Percentiles rank a stretch among this genome's conserved stretches.
Evolutionary conservation across 208 protist genomes (phyloP).

Genomic region (Acanthamoeba castellanii): DNA sequence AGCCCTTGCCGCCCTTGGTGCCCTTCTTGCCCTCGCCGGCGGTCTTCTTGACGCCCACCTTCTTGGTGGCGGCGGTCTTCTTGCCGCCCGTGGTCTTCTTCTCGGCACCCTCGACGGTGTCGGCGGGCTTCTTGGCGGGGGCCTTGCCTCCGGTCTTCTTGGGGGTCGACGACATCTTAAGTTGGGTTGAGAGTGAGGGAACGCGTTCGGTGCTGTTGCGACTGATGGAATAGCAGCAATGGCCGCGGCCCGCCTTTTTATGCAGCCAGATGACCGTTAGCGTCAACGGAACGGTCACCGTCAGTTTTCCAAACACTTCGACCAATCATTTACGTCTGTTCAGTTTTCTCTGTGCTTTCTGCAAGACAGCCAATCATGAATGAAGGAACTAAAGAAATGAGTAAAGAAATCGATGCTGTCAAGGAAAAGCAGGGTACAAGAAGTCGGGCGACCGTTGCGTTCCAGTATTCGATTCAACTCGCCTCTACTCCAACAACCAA

Average conservation of each 20-base stretch:
- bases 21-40: slow-evolving; percentile 56
- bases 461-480: neutral
- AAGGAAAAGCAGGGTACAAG: neutral
- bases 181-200: neutral
- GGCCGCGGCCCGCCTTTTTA: neutral
- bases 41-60: slow-evolving; percentile 40
- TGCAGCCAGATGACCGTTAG: neutral
- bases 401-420: neutral
- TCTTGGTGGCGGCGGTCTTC: slow-evolving; percentile 64
- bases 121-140: slow-evolving; percentile 39
- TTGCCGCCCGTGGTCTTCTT: slow-evolving; percentile 58
- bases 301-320: neutral
- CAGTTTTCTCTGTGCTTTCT: neutral
- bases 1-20: slow-evolving; percentile 30
- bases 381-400: neutral
- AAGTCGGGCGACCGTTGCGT: neutral
- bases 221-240: neutral
- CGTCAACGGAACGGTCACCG: neutral
- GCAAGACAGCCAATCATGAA: neutral
- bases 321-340: neutral
- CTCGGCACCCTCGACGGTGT: slow-evolving; percentile 1
- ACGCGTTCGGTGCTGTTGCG: neutral
- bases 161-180: neutral
- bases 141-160: neutral
- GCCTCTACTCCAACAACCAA: neutral